These are phyloP conservation scores for Neostapfia colusana DNA, from an alignment of 176 grass and related monocot genomes.

Conservation along the genomic window DNA sequence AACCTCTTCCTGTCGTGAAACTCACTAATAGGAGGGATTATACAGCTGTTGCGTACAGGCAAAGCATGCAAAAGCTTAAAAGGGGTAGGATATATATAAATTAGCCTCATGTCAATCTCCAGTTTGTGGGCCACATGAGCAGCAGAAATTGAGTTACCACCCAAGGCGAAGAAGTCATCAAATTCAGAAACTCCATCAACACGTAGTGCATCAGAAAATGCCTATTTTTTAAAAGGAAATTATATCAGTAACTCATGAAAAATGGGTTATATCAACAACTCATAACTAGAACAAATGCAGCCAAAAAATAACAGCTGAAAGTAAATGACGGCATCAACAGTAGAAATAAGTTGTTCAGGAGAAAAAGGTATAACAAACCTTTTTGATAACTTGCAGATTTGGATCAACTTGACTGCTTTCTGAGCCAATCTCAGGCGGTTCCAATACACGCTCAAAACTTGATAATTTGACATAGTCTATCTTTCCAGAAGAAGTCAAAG, in stretches of 20 bases:
- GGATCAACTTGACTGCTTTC: conserved; percentile 41
- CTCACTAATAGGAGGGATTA: conserved; percentile 29
- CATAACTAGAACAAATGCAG: not conserved
- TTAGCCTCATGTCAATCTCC: conserved; percentile 74
- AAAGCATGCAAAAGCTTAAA: conserved; percentile 63
- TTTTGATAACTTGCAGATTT: conserved; percentile 63
- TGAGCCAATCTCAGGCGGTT: conserved; percentile 32
- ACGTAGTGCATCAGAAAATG: conserved; percentile 63
- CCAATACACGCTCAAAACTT: conserved; percentile 34
- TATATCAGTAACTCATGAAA: conserved; percentile 28
- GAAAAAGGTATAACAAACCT: conserved; percentile 45
- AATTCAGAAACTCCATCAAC: conserved; percentile 69
- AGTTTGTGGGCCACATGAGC: conserved; percentile 76
- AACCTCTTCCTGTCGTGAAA: conserved; percentile 36
- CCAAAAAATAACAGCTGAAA: not conserved
- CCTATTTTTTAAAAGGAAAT: conserved; percentile 44
- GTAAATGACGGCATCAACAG: not conserved
- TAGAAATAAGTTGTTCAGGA: not conserved
- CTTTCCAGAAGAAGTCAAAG: conserved; percentile 75
- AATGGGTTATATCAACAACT: conserved; percentile 12
- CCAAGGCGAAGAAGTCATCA: conserved; percentile 85
- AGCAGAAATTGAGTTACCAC: conserved; percentile 86
- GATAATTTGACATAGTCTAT: conserved; percentile 71
- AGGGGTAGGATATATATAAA: conserved; percentile 75
- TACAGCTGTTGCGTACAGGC: conserved; percentile 11